Percentiles rank a stretch among this genome's conserved stretches.
These are phyloP conservation scores for Pyrrhoderma lamaoense DNA, from an alignment of 1,284 basidiomycete species.

Conservation along the genomic window DNA sequence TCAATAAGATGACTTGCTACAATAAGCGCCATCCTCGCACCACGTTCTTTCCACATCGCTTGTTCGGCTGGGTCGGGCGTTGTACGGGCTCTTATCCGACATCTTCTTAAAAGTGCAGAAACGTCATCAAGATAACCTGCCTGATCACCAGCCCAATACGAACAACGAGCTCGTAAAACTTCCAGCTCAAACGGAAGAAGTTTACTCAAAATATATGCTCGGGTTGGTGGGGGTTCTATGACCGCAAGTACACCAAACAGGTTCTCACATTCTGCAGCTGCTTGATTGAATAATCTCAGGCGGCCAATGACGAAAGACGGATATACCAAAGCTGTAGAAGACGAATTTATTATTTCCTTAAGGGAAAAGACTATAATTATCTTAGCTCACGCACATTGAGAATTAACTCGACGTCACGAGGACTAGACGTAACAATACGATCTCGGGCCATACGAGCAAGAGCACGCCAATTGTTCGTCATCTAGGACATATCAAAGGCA, in stretches of 20 bases:
- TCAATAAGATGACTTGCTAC: conserved; percentile 69
- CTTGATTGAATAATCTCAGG: conserved; percentile 74
- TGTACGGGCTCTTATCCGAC: conserved; percentile 52
- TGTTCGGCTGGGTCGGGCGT: conserved; percentile 36
- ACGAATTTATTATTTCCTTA: background rate
- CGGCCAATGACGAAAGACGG: conserved; percentile 70
- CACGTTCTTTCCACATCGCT: conserved; percentile 75
- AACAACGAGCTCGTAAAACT: conserved; percentile 61
- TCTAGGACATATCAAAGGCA: conserved; percentile 35
- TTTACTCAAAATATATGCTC: conserved; percentile 48
- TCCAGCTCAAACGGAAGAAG: conserved; percentile 74
- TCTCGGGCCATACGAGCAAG: conserved; percentile 73
- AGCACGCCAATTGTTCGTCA: conserved; percentile 78
- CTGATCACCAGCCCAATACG: conserved; percentile 69
- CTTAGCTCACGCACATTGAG: conserved; percentile 47
- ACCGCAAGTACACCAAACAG: conserved; percentile 65
- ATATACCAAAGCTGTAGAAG: conserved; percentile 67
- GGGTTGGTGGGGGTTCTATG: conserved; percentile 43
- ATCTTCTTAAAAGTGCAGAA: conserved; percentile 69
- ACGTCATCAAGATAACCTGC: conserved; percentile 74
- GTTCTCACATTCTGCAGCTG: conserved; percentile 69
- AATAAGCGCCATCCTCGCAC: conserved; percentile 59
- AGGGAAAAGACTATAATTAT: background rate
- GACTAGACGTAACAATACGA: conserved; percentile 57
- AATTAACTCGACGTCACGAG: conserved; percentile 55